Evolutionary conservation across 2,329 filamentous ascomycete species (phyloP).

Genomic region (Alternaria brassicicola): DNA sequence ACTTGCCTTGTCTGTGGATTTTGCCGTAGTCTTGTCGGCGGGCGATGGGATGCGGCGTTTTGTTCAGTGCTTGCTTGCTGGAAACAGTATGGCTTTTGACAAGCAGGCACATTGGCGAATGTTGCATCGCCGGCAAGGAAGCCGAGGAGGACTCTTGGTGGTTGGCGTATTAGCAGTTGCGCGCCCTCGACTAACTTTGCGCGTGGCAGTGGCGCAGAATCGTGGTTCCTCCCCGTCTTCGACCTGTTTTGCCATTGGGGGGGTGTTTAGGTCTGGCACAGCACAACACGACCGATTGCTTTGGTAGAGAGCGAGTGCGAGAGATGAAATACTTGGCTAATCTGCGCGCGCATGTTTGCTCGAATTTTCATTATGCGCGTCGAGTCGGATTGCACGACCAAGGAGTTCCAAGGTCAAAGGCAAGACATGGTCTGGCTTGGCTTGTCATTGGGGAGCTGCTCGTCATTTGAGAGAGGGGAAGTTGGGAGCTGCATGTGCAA

Average conservation of each 20-base stretch:
- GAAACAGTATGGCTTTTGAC: neutral
- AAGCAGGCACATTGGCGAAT: neutral
- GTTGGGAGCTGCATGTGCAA: conserved; percentile 5
- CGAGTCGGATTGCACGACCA: neutral
- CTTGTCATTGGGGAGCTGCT: neutral
- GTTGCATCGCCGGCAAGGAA: neutral
- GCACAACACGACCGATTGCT: neutral
- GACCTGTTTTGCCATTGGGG: neutral
- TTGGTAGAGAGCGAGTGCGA: neutral
- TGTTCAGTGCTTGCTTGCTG: conserved; percentile 2
- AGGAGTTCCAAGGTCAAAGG: neutral
- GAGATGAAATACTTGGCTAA: neutral
- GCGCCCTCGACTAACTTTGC: neutral
- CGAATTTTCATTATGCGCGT: neutral
- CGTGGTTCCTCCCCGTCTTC: neutral
- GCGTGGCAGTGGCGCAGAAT: neutral
- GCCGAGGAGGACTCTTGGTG: neutral
- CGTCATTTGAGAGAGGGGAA: conserved; percentile 1
- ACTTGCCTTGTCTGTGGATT: conserved; percentile 1
- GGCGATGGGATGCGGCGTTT: neutral
- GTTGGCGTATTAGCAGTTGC: neutral
- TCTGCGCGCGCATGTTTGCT: neutral
- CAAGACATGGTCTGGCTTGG: neutral
- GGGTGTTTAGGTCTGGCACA: neutral
- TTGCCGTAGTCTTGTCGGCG: neutral